A percentile compares a stretch with the other conserved stretches of the same genome.
Evolutionary conservation across 257 asterid genomes (phyloP).

Genomic region (Datura wrightii): DNA sequence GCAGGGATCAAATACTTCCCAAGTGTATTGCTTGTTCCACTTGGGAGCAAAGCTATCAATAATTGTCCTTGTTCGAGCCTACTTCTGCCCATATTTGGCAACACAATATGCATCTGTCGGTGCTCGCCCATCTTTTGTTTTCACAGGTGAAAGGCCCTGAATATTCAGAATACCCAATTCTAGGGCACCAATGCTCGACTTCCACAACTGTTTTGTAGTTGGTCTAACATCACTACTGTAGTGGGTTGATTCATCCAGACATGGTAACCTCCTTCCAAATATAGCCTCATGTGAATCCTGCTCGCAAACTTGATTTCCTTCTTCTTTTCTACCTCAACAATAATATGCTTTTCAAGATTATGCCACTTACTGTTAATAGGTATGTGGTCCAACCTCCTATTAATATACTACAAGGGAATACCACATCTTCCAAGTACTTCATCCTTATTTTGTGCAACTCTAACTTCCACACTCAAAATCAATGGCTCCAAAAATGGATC

Average conservation of each 20-base stretch:
- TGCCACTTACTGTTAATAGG: constrained; percentile 63
- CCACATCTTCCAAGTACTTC: constrained; percentile 69
- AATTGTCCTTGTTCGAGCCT: constrained; percentile 75
- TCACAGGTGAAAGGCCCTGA: constrained; percentile 67
- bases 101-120: constrained; percentile 79
- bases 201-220: constrained; percentile 74
- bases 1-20: constrained; percentile 84
- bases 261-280: constrained; percentile 82
- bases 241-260: constrained; percentile 79
- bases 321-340: constrained; percentile 61
- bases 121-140: constrained; percentile 61
- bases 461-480: constrained; percentile 67
- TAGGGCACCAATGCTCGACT: constrained; percentile 71
- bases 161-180: constrained; percentile 72
- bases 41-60: constrained; percentile 69
- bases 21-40: constrained; percentile 84
- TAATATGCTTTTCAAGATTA: constrained; percentile 66
- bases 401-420: constrained; percentile 60
- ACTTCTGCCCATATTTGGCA: constrained; percentile 72
- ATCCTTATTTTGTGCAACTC: constrained; percentile 71
- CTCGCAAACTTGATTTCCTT: constrained; percentile 72
- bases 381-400: constrained; percentile 63
- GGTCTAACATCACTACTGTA: constrained; percentile 80
- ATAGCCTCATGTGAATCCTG: constrained; percentile 66
- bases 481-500: constrained; percentile 80